Evolutionary conservation across 495 filamentous ascomycete genomes (phyloP).

Genomic region (Cudoniella acicularis): DNA sequence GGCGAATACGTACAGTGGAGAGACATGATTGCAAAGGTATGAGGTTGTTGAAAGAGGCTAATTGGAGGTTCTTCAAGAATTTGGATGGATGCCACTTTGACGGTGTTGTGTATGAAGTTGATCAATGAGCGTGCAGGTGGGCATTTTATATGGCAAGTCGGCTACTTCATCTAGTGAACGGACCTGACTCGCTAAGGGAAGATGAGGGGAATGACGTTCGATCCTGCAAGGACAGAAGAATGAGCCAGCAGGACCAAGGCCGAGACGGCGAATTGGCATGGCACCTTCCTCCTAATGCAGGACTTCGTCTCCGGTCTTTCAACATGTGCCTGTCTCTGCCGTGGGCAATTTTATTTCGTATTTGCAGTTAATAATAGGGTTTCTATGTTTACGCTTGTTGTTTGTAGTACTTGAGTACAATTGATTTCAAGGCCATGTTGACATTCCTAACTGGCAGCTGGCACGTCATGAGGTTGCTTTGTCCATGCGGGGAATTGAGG

Average conservation of each 20-base stretch:
- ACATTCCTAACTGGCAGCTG: neutral
- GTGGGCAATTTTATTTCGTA: neutral
- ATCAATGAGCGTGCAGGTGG: slow-evolving; percentile 8
- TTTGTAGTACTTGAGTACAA: no score
- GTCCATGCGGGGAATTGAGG: neutral
- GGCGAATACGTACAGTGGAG: slow-evolving; percentile 47
- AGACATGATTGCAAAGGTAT: slow-evolving; percentile 45
- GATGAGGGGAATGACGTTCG: neutral
- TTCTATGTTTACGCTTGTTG: no score
- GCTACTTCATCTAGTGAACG: neutral
- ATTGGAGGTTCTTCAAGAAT: slow-evolving; percentile 23
- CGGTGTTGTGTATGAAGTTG: neutral
- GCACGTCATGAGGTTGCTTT: neutral
- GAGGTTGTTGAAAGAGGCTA: slow-evolving; percentile 18
- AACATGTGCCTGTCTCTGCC: no score
- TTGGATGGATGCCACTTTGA: slow-evolving; percentile 20
- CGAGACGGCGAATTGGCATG: neutral
- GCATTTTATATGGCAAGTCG: slow-evolving; percentile 7
- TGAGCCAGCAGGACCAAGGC: neutral
- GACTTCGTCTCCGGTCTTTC: neutral
- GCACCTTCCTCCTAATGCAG: neutral
- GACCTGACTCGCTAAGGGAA: neutral
- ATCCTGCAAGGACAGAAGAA: neutral
- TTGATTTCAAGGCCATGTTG: neutral
- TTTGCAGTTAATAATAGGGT: neutral